Percentiles rank a stretch among this genome's conserved stretches.
These are phyloP conservation scores for Paramecium sexaurelia DNA, from an alignment of 73 alveolate genomes.

Conservation along the genomic window DNA sequence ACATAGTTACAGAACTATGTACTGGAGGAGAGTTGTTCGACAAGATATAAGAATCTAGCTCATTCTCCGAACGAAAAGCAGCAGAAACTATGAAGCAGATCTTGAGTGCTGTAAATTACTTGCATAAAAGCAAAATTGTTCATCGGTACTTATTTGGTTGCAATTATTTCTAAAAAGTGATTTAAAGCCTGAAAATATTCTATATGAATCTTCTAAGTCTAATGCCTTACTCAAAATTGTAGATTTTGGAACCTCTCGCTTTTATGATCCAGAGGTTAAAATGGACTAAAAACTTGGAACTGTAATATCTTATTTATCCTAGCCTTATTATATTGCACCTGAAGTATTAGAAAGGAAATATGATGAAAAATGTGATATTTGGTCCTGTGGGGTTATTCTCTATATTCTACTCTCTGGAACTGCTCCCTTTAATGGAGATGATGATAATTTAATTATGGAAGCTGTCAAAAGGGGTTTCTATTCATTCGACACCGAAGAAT, in stretches of 20 bases:
- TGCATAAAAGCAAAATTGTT: constrained; percentile 80
- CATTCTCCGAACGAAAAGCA: constrained; percentile 77
- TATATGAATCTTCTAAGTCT: constrained; percentile 64
- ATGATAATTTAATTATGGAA: constrained; percentile 76
- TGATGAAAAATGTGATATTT: constrained; percentile 86
- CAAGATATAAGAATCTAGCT: constrained; percentile 65
- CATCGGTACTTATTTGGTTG: constrained; percentile 63
- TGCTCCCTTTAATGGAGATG: constrained; percentile 81
- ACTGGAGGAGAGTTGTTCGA: constrained; percentile 85
- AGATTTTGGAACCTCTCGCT: constrained; percentile 69
- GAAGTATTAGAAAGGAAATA: constrained; percentile 79
- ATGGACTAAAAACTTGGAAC: constrained; percentile 72
- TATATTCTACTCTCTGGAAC: constrained; percentile 81
- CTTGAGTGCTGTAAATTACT: constrained; percentile 78
- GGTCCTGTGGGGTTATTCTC: constrained; percentile 86
- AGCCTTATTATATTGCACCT: constrained; percentile 75
- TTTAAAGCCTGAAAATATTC: constrained; percentile 81
- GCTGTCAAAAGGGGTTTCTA: constrained; percentile 73
- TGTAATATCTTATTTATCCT: neutral
- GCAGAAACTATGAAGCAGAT: constrained; percentile 80
- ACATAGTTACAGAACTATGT: constrained; percentile 81
- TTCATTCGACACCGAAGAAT: constrained; percentile 68
- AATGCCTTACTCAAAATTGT: constrained; percentile 63
- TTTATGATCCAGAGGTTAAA: constrained; percentile 62
- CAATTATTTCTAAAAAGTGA: constrained; percentile 61